A percentile compares a stretch with the other conserved stretches of the same genome.
Conservation (phyloP, 2,329 filamentous ascomycete species). For the Aspergillus ibericus region DNA sequence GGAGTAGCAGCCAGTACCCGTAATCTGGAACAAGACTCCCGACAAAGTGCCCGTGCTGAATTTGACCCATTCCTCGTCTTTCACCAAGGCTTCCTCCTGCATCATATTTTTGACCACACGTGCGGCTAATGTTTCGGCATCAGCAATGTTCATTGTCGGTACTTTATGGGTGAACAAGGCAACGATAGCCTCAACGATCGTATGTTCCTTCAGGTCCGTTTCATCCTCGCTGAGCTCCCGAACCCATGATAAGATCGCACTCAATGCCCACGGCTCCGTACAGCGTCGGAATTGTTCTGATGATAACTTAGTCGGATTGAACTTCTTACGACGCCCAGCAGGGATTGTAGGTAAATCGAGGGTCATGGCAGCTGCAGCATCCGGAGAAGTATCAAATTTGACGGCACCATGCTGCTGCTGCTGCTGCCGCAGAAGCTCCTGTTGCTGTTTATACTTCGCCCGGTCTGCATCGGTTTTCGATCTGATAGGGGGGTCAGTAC, state of each 20-base stretch:
- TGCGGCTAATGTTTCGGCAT: slow-evolving; percentile 82
- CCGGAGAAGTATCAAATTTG: slow-evolving; percentile 52
- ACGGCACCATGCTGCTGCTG: slow-evolving; percentile 45
- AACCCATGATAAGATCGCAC: slow-evolving; percentile 82
- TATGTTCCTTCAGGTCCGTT: slow-evolving; percentile 78
- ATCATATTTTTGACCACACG: slow-evolving; percentile 80
- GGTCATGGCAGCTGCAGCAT: slow-evolving; percentile 53
- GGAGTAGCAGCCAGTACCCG: slow-evolving; percentile 87
- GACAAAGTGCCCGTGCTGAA: slow-evolving; percentile 78
- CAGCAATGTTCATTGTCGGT: slow-evolving; percentile 96
- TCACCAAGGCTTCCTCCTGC: slow-evolving; percentile 71
- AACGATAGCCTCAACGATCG: slow-evolving; percentile 82
- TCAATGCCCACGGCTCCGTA: slow-evolving; percentile 87
- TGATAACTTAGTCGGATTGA: slow-evolving; percentile 80
- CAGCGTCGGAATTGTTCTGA: slow-evolving; percentile 81
- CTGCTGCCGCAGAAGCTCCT: slow-evolving; percentile 54
- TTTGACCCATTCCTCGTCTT: slow-evolving; percentile 97
- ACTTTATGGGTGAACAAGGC: slow-evolving; percentile 92
- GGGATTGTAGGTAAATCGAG: slow-evolving; percentile 85
- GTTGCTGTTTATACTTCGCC: slow-evolving; percentile 53
- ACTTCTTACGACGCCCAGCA: slow-evolving; percentile 74
- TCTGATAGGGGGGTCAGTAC: slow-evolving; percentile 76
- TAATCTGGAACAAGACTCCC: slow-evolving; percentile 90
- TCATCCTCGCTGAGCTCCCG: slow-evolving; percentile 88
- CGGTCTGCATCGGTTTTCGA: slow-evolving; percentile 91